A percentile compares a stretch with the other conserved stretches of the same genome.
These are phyloP conservation scores for Saccharomyces pastorianus DNA, from an alignment of 1,139 yeast species.

Conservation along the genomic window DNA sequence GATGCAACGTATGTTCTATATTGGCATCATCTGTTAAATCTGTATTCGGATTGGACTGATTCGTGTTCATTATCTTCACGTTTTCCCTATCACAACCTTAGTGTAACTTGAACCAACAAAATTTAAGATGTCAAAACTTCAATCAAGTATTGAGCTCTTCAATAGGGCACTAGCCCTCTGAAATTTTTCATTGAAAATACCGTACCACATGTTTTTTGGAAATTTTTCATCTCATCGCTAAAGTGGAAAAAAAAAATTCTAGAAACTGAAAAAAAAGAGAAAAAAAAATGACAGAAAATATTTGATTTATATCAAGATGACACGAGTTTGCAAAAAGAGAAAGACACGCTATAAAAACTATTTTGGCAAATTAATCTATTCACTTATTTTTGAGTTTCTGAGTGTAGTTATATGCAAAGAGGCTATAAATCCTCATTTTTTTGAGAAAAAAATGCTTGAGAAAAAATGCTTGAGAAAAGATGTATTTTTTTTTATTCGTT, in stretches of 20 bases:
- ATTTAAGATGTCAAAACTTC: background rate
- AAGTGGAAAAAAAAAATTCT: background rate
- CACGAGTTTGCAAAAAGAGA: background rate
- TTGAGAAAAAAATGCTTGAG: background rate
- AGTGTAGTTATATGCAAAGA: background rate
- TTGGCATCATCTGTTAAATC: slow-evolving; percentile 8
- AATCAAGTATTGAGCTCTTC: background rate
- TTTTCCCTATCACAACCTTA: background rate
- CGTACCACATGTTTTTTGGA: background rate
- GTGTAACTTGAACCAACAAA: background rate
- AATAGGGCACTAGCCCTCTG: background rate
- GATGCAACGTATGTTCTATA: slow-evolving; percentile 18
- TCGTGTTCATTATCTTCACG: background rate
- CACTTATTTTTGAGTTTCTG: background rate
- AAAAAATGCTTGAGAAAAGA: background rate
- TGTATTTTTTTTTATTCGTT: background rate
- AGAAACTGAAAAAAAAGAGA: background rate
- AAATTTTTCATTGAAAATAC: background rate
- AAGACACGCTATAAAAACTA: background rate
- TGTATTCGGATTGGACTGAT: background rate
- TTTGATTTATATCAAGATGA: background rate
- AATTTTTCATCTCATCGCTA: slow-evolving; percentile 1
- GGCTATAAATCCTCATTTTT: background rate
- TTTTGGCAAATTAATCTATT: background rate
- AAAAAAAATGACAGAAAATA: background rate